Evolutionary conservation across 73 alveolate species (phyloP).

Genomic region (Tetrahymena thermophila): DNA sequence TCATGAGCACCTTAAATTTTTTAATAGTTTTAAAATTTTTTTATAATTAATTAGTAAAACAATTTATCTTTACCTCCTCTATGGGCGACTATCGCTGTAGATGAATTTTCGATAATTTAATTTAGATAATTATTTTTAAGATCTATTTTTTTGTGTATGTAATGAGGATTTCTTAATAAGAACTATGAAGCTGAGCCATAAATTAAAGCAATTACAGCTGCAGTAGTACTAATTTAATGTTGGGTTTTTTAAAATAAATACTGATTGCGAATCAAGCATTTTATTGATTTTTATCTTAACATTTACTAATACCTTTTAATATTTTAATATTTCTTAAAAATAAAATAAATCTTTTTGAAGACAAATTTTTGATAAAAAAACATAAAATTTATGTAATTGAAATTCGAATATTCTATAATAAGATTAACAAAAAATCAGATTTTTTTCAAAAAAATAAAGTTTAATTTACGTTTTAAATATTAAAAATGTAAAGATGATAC

Average conservation of each 20-base stretch:
- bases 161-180: background rate
- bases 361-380: background rate
- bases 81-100: background rate
- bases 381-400: no score
- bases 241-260: background rate
- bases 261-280: background rate
- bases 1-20: background rate
- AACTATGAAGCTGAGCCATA: background rate
- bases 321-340: no score
- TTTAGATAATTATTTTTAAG: background rate
- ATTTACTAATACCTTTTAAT: no score
- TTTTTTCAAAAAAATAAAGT: no score
- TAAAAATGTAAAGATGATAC: no score
- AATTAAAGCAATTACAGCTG: background rate
- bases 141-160: background rate
- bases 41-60: background rate
- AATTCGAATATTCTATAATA: background rate
- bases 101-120: background rate
- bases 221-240: background rate
- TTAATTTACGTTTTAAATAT: no score
- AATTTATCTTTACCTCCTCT: background rate
- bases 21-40: background rate
- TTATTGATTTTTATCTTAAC: background rate
- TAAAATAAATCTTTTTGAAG: no score
- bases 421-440: no score